Evolutionary conservation across 1,139 yeast genomes (phyloP).

Genomic region (Suhomyces coccinellae): DNA sequence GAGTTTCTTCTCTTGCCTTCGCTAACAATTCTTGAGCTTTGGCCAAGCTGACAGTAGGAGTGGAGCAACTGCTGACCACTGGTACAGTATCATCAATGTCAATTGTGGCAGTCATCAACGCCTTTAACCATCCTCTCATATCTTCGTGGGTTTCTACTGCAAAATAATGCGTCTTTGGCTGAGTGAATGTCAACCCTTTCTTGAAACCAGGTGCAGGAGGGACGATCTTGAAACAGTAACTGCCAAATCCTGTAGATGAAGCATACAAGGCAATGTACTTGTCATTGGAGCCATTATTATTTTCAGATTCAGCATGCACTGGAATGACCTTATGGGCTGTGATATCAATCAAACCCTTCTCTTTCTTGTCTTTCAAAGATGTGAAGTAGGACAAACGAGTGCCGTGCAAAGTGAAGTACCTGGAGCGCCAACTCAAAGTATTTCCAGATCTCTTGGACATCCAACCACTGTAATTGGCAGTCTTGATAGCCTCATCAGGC

Average conservation of each 20-base stretch:
- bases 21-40: conserved; percentile 86
- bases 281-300: conserved; percentile 66
- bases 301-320: conserved; percentile 49
- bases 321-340: conserved; percentile 90
- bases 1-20: conserved; percentile 75
- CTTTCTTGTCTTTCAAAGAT: conserved; percentile 75
- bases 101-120: conserved; percentile 91
- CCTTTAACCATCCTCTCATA: conserved; percentile 94
- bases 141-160: conserved; percentile 92
- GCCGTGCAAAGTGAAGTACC: conserved; percentile 88
- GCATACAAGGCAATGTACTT: conserved; percentile 83
- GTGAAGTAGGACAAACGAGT: conserved; percentile 89
- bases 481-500: conserved; percentile 75
- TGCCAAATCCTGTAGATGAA: conserved; percentile 89
- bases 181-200: conserved; percentile 94
- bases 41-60: conserved; percentile 86
- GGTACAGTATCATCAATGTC: conserved; percentile 94
- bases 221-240: conserved; percentile 85
- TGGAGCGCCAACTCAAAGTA: conserved; percentile 86
- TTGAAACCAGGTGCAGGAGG: conserved; percentile 99
- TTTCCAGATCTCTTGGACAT: conserved; percentile 87
- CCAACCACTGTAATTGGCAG: conserved; percentile 88
- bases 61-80: conserved; percentile 88
- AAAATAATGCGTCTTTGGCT: conserved; percentile 92
- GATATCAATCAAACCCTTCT: conserved; percentile 90